Percentiles rank a stretch among this genome's conserved stretches.
Conservation (phyloP, 2,329 filamentous ascomycete genomes). For the Cercospora sesami region DNA sequence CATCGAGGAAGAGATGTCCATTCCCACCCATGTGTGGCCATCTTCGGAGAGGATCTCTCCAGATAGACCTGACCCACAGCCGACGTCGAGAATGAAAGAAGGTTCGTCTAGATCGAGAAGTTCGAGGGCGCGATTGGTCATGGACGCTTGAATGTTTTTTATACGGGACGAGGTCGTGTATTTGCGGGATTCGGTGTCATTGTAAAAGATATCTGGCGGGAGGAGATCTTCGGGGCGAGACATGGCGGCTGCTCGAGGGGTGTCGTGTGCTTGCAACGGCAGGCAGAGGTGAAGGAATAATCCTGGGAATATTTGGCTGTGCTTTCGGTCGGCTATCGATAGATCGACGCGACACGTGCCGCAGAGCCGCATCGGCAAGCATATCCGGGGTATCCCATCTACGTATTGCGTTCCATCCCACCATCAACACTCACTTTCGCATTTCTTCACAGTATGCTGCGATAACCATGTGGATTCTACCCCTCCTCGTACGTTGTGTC, state of each 20-base stretch:
- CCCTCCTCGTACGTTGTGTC: conserved; percentile 59
- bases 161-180: conserved; percentile 97
- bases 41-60: conserved; percentile 91
- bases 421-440: neutral
- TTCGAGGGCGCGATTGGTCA: conserved; percentile 91
- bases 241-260: conserved; percentile 59
- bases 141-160: conserved; percentile 88
- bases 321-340: conserved; percentile 6
- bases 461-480: conserved; percentile 83
- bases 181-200: conserved; percentile 92
- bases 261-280: neutral
- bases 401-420: neutral
- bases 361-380: conserved; percentile 7
- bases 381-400: neutral
- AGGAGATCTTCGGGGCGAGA: conserved; percentile 95
- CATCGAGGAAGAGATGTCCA: conserved; percentile 96
- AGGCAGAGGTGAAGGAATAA: conserved; percentile 1
- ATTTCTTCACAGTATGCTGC: neutral
- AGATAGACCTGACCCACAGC: conserved; percentile 90
- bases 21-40: conserved; percentile 93
- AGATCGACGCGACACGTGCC: conserved; percentile 6
- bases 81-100: conserved; percentile 91
- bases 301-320: neutral
- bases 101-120: conserved; percentile 78
- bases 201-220: conserved; percentile 95